Percentiles rank a stretch among this genome's conserved stretches.
Evolutionary conservation across 2,329 filamentous ascomycete genomes (phyloP).

Genomic region (Phialophora tarda): DNA sequence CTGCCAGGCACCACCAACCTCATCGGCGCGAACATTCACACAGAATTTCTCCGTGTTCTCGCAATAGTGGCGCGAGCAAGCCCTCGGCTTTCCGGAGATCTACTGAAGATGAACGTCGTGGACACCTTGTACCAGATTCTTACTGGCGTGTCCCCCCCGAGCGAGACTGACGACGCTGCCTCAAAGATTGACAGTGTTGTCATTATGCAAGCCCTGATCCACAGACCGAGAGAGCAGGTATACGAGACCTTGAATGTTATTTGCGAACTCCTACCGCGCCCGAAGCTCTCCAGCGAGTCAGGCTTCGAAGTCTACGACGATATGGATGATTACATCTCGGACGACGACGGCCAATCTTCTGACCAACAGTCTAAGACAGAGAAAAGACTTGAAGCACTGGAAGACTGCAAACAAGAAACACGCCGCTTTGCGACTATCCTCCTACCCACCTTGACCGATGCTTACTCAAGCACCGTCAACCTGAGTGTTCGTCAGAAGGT

Average conservation of each 20-base stretch:
- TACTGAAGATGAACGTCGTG: conserved; percentile 95
- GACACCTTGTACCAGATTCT: conserved; percentile 97
- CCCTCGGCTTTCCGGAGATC: conserved; percentile 81
- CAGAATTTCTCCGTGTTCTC: conserved; percentile 89
- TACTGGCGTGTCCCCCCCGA: conserved; percentile 90
- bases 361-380: conserved; percentile 58
- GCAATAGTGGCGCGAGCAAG: conserved; percentile 90
- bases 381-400: conserved; percentile 79
- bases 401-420: conserved; percentile 83
- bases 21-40: conserved; percentile 92
- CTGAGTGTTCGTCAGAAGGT: conserved; percentile 93
- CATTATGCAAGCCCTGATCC: conserved; percentile 98
- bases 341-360: conserved; percentile 35
- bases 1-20: conserved; percentile 94
- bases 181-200: conserved; percentile 93
- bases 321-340: conserved; percentile 54
- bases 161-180: conserved; percentile 74
- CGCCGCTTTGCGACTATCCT: conserved; percentile 91
- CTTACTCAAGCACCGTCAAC: conserved; percentile 97
- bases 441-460: conserved; percentile 92
- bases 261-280: conserved; percentile 84
- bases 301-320: conserved; percentile 55
- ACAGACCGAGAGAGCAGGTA: conserved; percentile 92
- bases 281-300: conserved; percentile 64
- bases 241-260: conserved; percentile 97